Percentiles rank a stretch among this genome's conserved stretches.
These are phyloP conservation scores for Trichosporon faecale DNA, from an alignment of 1,284 basidiomycete species.

Conservation along the genomic window DNA sequence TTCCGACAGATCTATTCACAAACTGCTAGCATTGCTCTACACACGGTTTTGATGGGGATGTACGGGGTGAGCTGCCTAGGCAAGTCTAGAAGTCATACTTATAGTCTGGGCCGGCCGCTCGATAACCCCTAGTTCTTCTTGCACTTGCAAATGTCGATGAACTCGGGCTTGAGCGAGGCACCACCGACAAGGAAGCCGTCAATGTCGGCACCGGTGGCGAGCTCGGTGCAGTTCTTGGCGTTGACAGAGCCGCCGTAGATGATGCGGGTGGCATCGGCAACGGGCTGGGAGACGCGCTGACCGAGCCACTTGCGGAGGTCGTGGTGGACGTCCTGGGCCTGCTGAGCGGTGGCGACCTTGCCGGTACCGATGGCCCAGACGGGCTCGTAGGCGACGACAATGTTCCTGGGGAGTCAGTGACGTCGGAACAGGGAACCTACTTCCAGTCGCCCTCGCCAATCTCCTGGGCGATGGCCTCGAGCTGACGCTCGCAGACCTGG, in stretches of 20 bases:
- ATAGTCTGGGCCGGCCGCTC: conserved; percentile 2
- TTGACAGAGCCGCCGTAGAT: conserved; percentile 96
- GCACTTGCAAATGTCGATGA: conserved; percentile 85
- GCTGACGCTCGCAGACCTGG: conserved; percentile 76
- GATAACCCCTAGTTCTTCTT: conserved; percentile 26
- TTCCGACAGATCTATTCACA: background rate
- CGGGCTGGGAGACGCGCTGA: conserved; percentile 63
- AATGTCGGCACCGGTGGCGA: conserved; percentile 73
- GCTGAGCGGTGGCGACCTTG: conserved; percentile 78
- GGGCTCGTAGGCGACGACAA: conserved; percentile 94
- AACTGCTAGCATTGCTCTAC: conserved; percentile 7
- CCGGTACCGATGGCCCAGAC: conserved; percentile 99
- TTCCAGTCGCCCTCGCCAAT: conserved; percentile 72
- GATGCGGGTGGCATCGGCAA: conserved; percentile 76
- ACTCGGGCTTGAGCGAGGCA: conserved; percentile 96
- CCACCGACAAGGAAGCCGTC: conserved; percentile 99
- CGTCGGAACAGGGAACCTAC: conserved; percentile 54
- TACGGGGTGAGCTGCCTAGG: background rate
- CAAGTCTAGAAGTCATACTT: background rate
- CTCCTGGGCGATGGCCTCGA: conserved; percentile 68
- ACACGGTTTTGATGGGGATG: background rate
- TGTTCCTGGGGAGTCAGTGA: conserved; percentile 58
- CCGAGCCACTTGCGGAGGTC: conserved; percentile 76
- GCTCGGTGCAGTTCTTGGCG: conserved; percentile 79
- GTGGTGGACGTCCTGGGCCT: conserved; percentile 87